Percentiles rank a stretch among this genome's conserved stretches.
Evolutionary conservation across 768 basidiomycete genomes (phyloP).

Genomic region (Coprinopsis strossmayeri): DNA sequence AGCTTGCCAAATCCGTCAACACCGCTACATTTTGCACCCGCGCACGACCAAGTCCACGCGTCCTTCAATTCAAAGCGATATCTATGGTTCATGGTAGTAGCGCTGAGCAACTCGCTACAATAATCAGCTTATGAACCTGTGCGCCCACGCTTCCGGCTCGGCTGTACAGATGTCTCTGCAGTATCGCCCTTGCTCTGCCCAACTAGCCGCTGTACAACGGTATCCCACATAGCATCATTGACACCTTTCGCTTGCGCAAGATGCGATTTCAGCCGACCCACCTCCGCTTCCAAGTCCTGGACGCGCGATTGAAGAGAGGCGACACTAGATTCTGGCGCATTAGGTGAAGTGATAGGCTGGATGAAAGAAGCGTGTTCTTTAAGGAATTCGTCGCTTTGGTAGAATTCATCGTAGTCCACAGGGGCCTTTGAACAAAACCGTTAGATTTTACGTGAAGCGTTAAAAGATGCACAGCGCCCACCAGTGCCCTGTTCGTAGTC

Average conservation of each 20-base stretch:
- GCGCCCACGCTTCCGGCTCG: slow-evolving; percentile 16
- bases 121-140: neutral
- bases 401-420: slow-evolving; percentile 7
- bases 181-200: slow-evolving; percentile 14
- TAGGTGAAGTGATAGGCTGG: slow-evolving; percentile 29
- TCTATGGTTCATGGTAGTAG: too few relatives aligned
- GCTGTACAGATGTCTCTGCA: slow-evolving; percentile 15
- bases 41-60: too few relatives aligned
- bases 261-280: slow-evolving; percentile 57
- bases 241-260: slow-evolving; percentile 83
- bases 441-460: slow-evolving; percentile 4
- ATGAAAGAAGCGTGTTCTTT: slow-evolving; percentile 66
- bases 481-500: slow-evolving; percentile 40
- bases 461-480: slow-evolving; percentile 4
- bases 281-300: slow-evolving; percentile 66
- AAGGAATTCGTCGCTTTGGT: slow-evolving; percentile 42
- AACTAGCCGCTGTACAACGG: slow-evolving; percentile 61
- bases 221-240: slow-evolving; percentile 93
- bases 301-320: slow-evolving; percentile 49
- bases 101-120: too few relatives aligned
- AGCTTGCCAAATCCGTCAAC: too few relatives aligned
- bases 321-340: slow-evolving; percentile 23
- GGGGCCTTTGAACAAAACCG: slow-evolving; percentile 1
- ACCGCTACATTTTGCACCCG: too few relatives aligned
- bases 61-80: too few relatives aligned